Evolutionary conservation across 768 basidiomycete species (phyloP).

Genomic region (Naganishia friedmannii): DNA sequence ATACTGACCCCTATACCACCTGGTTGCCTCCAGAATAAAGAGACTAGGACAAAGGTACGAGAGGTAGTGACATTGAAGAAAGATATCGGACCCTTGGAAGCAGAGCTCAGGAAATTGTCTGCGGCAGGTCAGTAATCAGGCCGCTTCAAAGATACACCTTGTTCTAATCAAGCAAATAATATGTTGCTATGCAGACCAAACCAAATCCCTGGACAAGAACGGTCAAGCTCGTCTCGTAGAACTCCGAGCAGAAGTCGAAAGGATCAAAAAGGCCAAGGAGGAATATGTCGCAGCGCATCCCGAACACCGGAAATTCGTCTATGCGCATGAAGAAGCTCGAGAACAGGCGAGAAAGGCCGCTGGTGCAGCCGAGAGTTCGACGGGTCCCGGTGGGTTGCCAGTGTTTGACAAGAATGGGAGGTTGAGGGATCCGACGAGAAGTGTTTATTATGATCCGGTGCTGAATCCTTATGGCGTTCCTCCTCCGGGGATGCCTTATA

Average conservation of each 20-base stretch:
- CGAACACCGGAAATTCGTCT: conserved; percentile 82
- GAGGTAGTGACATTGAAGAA: conserved; percentile 92
- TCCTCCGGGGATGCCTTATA: conserved; percentile 95
- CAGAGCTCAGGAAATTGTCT: conserved; percentile 60
- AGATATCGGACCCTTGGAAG: conserved; percentile 81
- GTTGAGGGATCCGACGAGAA: conserved; percentile 83
- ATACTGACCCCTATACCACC: neutral
- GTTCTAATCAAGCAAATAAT: neutral
- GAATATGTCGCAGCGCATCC: conserved; percentile 91
- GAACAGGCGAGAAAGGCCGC: conserved; percentile 53
- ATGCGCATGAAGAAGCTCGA: conserved; percentile 61
- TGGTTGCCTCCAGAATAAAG: conserved; percentile 62
- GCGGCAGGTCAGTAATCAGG: conserved; percentile 37
- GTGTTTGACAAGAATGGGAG: conserved; percentile 77
- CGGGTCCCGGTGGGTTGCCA: conserved; percentile 59
- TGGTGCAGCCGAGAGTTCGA: conserved; percentile 54
- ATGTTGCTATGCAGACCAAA: conserved; percentile 33
- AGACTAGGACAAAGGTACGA: conserved; percentile 71
- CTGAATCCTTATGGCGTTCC: conserved; percentile 92
- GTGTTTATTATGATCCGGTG: conserved; percentile 85
- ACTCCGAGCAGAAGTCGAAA: conserved; percentile 73
- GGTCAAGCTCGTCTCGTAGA: conserved; percentile 68
- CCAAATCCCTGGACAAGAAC: conserved; percentile 44
- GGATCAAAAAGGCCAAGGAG: conserved; percentile 79
- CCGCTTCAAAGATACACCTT: neutral